Evolutionary conservation across 345 rosid species (phyloP), one percentile per base, ranked within the genome.

Genomic region (Mangifera indica): DNA sequence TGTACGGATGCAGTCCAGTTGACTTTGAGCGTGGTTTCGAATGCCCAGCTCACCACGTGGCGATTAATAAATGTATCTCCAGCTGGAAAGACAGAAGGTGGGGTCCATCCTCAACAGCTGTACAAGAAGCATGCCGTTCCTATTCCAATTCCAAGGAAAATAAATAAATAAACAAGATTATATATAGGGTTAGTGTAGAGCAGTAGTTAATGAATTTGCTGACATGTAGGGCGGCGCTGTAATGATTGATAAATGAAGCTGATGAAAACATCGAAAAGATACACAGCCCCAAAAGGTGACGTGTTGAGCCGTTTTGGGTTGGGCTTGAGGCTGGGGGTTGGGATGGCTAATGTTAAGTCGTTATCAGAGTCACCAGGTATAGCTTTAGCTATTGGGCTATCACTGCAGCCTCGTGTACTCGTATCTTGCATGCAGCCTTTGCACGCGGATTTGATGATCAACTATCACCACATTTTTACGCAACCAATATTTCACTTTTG

Each of bases 181-280:
- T 60, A 29, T 11, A 15, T 60, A 29, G 63, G 40, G 26, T 29
- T 29, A 1, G 32, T 29, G 32, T 29, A 29, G 32, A 29, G 32
- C 1, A 29, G 32, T 29, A 2, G 10, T 8, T 10, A n/a, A 10
- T 62, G 13, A 20, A 62, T 20, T 62, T 42, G 26, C 66, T 62
- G 51, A 62, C 66, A 42, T 9, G 29, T 62, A 40, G 66, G 51
- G n/a, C 66, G 49, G 66, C 66, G 29, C n/a, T 10, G 66, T 9
- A 62, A 40, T 62, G 26, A 21, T 42, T 37, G 10, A 49, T 1
- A 37, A 2, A 20, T 40, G 7, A 48, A 11, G 52, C 10, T 12
- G 52, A 48, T 48, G 5, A 3, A 1, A 14, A 48, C 17, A 10
- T 48, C 52, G 13, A 2, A 4, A 10, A 1, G 2, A 45, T 5